Evolutionary conservation across 106 monocot genomes (phyloP).

Genomic region (Apostasia ramifera): DNA sequence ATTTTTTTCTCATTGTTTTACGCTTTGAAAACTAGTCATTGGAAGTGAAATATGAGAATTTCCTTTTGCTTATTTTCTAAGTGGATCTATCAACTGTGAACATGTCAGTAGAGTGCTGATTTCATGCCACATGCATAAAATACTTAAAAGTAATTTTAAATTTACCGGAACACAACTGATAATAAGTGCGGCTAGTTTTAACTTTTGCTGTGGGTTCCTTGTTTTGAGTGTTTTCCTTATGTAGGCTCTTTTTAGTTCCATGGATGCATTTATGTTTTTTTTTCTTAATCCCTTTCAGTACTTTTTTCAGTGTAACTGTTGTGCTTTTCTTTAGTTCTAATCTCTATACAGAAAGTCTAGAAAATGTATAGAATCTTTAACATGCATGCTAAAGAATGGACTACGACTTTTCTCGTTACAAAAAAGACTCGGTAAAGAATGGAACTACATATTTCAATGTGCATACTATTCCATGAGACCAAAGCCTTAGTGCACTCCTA

Average conservation of each 20-base stretch:
- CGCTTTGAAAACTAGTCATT: neutral
- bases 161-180: conserved; percentile 90
- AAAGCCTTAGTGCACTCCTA: no score
- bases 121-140: neutral
- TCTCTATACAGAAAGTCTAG: no score
- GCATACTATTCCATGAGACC: no score
- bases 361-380: no score
- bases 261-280: neutral
- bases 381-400: no score
- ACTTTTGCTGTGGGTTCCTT: conserved; percentile 4
- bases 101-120: neutral
- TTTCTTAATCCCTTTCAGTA: no score
- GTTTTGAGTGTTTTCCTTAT: neutral
- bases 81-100: neutral
- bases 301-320: no score
- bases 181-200: conserved; percentile 56
- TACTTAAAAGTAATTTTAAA: neutral
- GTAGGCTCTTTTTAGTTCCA: neutral
- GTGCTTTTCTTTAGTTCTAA: no score
- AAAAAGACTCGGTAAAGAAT: no score
- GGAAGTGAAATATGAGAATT: no score
- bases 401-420: no score
- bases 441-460: no score
- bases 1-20: neutral
- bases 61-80: neutral